Evolutionary conservation across 352 stramenopile genomes (phyloP).

Genomic region (Phytophthora citrophthora): DNA sequence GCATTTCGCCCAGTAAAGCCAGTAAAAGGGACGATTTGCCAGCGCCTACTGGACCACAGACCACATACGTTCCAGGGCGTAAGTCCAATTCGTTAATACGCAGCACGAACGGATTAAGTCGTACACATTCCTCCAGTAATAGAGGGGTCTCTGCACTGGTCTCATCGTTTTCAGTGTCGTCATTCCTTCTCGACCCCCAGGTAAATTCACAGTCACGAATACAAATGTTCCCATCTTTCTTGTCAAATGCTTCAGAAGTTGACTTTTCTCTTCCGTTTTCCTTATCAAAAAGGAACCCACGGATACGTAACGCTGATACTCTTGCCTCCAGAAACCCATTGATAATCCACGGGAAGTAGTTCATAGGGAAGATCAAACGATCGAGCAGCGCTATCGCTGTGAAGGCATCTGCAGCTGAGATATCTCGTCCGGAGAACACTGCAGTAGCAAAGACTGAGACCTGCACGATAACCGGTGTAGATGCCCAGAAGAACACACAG

Average conservation of each 20-base stretch:
- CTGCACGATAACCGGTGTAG: conserved; percentile 88
- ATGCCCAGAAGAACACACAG: conserved; percentile 93
- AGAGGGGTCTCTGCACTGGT: conserved; percentile 26
- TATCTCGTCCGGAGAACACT: conserved; percentile 69
- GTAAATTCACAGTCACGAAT: conserved; percentile 41
- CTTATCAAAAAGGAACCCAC: conserved; percentile 69
- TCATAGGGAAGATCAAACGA: conserved; percentile 92
- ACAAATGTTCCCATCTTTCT: not conserved
- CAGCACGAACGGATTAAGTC: conserved; percentile 42
- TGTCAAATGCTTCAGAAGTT: no score
- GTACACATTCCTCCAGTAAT: conserved; percentile 9
- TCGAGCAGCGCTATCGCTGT: conserved; percentile 88
- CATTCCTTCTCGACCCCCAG: conserved; percentile 7
- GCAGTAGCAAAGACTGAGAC: conserved; percentile 84
- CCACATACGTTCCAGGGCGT: conserved; percentile 53
- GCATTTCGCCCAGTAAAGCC: conserved; percentile 96
- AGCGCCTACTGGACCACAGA: conserved; percentile 91
- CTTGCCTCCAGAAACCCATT: conserved; percentile 88
- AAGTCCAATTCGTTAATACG: conserved; percentile 55
- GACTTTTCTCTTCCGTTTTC: not conserved
- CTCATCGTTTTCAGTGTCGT: conserved; percentile 2
- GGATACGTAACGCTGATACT: conserved; percentile 83
- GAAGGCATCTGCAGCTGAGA: conserved; percentile 85
- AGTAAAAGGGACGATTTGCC: conserved; percentile 97
- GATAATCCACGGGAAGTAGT: conserved; percentile 93